Base-by-base conservation (phyloP, 495 filamentous ascomycete species). In the Ramalina peruviana region DNA sequence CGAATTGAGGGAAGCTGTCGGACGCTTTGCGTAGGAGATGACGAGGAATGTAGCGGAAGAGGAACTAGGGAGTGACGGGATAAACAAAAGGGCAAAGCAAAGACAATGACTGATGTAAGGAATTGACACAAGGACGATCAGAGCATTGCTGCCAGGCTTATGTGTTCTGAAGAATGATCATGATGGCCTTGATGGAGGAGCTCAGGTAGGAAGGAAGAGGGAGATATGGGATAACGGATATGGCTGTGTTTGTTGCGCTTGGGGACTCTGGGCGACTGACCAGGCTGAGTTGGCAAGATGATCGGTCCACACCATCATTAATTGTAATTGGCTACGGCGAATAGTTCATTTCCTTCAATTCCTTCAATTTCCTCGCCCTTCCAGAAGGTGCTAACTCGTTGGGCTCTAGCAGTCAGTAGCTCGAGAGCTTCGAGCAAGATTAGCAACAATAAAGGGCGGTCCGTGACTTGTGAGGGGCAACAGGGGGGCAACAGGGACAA, bases 121-220 rank as follows among this genome's bases (percentile, higher is more conserved):
- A 51, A 57, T 53, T 62, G 52, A 57, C 44, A 46, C 36, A 25
- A 25, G 58, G 54, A 57, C 54, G 59, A 58, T 62, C 54, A 65
- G 55, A 46, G 43, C 50, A 57, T 50, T 59, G 48, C 50, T 53
- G 56, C 46, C 47, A 33, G 30, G 41, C 17, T 51, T 53, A 54
- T 27, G 40, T 19, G 39, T 37, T 20, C 43, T 58, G 52, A 42
- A 61, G 44, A 40, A 59, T 43, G 54, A 59, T 56, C 46, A 55
- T 56, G 49, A 40, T 55, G 44, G 52, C 40, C 52, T 20, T 37
- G 53, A 23, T 19, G 52, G 36, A 26, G 48, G 6, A 26, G 50
- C 2, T 33, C 30, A 33, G 30, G 52, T 55, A 50, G 45, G 58
- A 49, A 50, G 54, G 42, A 49, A 54, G 42, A 60, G 43, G 53